Evolutionary conservation across 768 basidiomycete genomes (phyloP).

Genomic region (Rhodotorula babjevae): DNA sequence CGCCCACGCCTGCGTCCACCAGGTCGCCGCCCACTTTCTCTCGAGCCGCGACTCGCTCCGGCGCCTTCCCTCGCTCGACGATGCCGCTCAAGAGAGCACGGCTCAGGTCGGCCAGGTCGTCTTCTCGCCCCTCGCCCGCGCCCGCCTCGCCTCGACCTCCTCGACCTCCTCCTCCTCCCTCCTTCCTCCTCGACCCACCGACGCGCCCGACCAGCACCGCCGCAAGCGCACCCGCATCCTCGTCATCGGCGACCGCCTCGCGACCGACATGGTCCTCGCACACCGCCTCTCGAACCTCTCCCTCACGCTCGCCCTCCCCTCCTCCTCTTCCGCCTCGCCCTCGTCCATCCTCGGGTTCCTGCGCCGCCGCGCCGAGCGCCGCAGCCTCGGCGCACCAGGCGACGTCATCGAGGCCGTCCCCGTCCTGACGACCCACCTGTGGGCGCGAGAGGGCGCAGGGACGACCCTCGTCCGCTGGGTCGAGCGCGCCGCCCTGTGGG

Average conservation of each 20-base stretch:
- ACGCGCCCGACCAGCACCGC: no score
- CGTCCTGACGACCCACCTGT: constrained; percentile 42
- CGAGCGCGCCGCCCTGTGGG: constrained; percentile 22
- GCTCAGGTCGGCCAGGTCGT: constrained; percentile 29
- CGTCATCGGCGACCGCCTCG: constrained; percentile 83
- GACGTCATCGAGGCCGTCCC: constrained; percentile 18
- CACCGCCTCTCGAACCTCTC: constrained; percentile 58
- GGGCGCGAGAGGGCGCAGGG: constrained; percentile 36
- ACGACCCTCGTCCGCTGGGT: constrained; percentile 21
- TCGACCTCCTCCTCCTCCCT: no score
- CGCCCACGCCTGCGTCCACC: constrained; percentile 64
- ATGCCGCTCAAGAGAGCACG: no score
- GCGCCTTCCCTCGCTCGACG: constrained; percentile 36
- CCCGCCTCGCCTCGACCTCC: no score
- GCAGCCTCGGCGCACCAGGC: neutral
- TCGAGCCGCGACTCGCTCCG: constrained; percentile 51
- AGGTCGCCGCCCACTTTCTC: constrained; percentile 69
- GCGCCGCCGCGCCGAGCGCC: constrained; percentile 30
- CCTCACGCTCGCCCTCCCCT: constrained; percentile 45
- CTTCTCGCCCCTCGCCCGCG: constrained; percentile 50
- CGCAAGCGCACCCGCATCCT: constrained; percentile 54
- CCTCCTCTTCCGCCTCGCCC: constrained; percentile 76
- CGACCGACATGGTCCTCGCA: constrained; percentile 85
- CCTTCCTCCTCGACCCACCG: neutral
- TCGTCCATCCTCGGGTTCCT: constrained; percentile 74